These are phyloP conservation scores for Meyerozyma athensensis DNA, from an alignment of 1,139 yeast genomes.

Conservation along the genomic window DNA sequence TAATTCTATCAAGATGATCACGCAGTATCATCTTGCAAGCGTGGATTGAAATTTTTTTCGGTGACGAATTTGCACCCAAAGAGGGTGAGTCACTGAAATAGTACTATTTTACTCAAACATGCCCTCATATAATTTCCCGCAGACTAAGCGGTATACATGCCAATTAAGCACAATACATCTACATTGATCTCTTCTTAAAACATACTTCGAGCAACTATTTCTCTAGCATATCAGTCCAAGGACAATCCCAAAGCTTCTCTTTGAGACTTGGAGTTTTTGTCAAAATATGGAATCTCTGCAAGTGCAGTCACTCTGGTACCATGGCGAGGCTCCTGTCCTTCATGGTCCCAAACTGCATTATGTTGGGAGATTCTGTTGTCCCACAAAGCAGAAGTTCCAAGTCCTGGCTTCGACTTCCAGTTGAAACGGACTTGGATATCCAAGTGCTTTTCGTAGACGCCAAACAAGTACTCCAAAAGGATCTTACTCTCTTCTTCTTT, in stretches of 20 bases:
- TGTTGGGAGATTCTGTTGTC: slow-evolving; percentile 53
- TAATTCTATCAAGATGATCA: too few relatives aligned
- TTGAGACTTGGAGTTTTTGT: slow-evolving; percentile 47
- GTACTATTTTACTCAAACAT: too few relatives aligned
- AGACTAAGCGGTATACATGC: too few relatives aligned
- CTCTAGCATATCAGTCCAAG: slow-evolving; percentile 13
- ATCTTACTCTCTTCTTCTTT: slow-evolving; percentile 34
- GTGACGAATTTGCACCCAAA: too few relatives aligned
- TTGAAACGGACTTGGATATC: slow-evolving; percentile 48
- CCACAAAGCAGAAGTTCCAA: slow-evolving; percentile 55
- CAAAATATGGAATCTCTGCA: slow-evolving; percentile 52
- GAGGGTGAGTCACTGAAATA: too few relatives aligned
- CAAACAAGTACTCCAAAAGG: slow-evolving; percentile 36
- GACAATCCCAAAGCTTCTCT: slow-evolving; percentile 49
- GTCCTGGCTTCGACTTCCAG: slow-evolving; percentile 47
- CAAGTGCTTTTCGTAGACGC: slow-evolving; percentile 38
- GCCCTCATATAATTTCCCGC: too few relatives aligned
- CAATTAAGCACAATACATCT: too few relatives aligned
- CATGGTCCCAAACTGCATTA: slow-evolving; percentile 42
- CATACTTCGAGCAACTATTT: too few relatives aligned
- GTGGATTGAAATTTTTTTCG: too few relatives aligned
- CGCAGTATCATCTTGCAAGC: too few relatives aligned
- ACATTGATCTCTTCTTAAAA: too few relatives aligned
- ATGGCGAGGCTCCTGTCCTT: slow-evolving; percentile 46
- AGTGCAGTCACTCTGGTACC: slow-evolving; percentile 57